These are phyloP conservation scores for Botrytis paeoniae DNA, from an alignment of 2,329 filamentous ascomycete genomes.

Conservation along the genomic window DNA sequence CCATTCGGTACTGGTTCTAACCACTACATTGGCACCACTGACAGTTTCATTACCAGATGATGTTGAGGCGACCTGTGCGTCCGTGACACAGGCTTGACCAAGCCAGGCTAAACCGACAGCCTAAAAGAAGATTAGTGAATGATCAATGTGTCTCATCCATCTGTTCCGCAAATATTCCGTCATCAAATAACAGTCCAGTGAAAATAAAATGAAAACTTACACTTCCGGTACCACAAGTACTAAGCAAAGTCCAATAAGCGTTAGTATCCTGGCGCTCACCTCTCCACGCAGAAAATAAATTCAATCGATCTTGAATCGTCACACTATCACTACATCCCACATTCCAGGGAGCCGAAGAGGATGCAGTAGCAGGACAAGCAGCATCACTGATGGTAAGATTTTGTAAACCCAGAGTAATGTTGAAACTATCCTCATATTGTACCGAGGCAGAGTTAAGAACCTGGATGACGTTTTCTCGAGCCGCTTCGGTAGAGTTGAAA, in stretches of 20 bases:
- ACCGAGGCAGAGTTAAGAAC: constrained; percentile 84
- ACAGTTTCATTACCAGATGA: constrained; percentile 64
- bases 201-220: neutral
- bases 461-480: constrained; percentile 72
- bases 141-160: neutral
- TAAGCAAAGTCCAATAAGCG: constrained; percentile 86
- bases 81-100: constrained; percentile 73
- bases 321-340: constrained; percentile 61
- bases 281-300: constrained; percentile 86
- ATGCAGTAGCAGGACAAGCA: constrained; percentile 68
- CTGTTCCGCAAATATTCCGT: neutral
- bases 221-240: constrained; percentile 68
- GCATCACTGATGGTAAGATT: constrained; percentile 77
- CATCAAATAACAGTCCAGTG: neutral
- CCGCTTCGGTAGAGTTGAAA: constrained; percentile 64
- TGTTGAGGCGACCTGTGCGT: constrained; percentile 52
- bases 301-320: constrained; percentile 74
- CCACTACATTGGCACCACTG: constrained; percentile 84
- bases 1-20: constrained; percentile 82
- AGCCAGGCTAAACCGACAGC: constrained; percentile 94
- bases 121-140: constrained; percentile 3
- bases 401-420: constrained; percentile 85
- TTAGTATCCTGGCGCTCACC: constrained; percentile 74
- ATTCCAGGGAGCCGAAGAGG: constrained; percentile 77
- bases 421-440: constrained; percentile 87